These are phyloP conservation scores for Sporisorium exsertum DNA, from an alignment of 1,284 basidiomycete species.

Conservation along the genomic window DNA sequence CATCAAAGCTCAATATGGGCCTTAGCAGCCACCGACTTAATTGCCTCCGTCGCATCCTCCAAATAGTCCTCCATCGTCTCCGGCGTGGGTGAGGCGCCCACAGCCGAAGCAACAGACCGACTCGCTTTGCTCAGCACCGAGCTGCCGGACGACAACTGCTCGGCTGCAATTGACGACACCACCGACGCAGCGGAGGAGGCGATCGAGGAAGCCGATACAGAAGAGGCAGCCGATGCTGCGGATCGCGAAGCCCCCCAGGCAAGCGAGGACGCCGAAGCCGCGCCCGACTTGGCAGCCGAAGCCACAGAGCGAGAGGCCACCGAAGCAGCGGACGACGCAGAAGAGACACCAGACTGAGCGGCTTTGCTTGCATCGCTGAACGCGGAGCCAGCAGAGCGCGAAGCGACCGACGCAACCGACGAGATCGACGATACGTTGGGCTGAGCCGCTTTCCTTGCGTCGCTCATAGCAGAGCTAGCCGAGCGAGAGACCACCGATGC, in stretches of 20 bases:
- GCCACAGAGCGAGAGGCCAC: conserved; percentile 12
- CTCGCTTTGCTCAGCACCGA: conserved; percentile 11
- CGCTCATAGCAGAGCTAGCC: conserved; percentile 3
- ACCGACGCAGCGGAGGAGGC: conserved; percentile 13
- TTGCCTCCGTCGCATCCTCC: conserved; percentile 23
- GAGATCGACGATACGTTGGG: not conserved
- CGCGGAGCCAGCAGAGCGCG: conserved; percentile 6
- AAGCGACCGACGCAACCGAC: conserved; percentile 7
- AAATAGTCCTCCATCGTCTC: conserved; percentile 32
- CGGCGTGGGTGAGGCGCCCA: conserved; percentile 25
- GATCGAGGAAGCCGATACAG: conserved; percentile 3
- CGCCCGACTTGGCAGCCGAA: conserved; percentile 7
- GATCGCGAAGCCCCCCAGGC: conserved; percentile 10
- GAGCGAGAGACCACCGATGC: conserved; percentile 7
- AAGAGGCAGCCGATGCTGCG: conserved; percentile 2
- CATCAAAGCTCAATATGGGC: conserved; percentile 32
- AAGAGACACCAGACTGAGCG: conserved; percentile 1
- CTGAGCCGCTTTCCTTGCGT: not conserved
- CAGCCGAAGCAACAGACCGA: conserved; percentile 12
- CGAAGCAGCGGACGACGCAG: conserved; percentile 7
- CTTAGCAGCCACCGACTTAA: conserved; percentile 7
- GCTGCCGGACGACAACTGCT: not conserved
- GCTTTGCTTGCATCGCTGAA: conserved; percentile 5
- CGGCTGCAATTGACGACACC: not conserved
- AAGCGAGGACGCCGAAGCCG: conserved; percentile 18